Evolutionary conservation across 1,284 basidiomycete genomes (phyloP).

Genomic region (Trametes polyzona): DNA sequence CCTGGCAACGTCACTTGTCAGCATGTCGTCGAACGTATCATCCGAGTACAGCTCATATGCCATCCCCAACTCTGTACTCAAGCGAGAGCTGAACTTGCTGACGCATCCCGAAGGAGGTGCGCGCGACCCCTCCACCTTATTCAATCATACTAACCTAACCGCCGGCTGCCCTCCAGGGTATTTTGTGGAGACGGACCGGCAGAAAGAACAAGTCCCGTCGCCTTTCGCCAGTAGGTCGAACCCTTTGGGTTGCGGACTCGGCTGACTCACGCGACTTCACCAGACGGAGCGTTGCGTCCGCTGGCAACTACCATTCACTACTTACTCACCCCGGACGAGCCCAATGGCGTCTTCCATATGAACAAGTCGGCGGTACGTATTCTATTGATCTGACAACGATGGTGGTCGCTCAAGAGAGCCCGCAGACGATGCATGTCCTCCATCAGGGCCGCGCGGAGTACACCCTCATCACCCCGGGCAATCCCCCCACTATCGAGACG

Average conservation of each 20-base stretch:
- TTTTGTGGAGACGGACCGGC: conserved; percentile 45
- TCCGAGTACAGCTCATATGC: conserved; percentile 20
- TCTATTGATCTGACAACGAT: not conserved
- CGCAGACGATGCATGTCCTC: conserved; percentile 51
- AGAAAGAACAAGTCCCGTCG: conserved; percentile 38
- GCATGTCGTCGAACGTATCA: not conserved
- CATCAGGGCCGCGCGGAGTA: conserved; percentile 54
- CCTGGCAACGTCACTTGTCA: not conserved
- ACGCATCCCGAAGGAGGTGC: conserved; percentile 44
- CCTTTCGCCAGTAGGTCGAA: conserved; percentile 42
- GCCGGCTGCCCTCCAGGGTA: conserved; percentile 35
- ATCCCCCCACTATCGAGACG: conserved; percentile 42
- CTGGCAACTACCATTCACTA: conserved; percentile 52
- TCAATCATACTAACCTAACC: not conserved
- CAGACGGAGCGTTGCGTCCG: conserved; percentile 36
- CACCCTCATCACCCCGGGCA: conserved; percentile 45
- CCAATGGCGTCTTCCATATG: conserved; percentile 48
- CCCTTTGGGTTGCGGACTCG: no score
- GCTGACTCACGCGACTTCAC: no score
- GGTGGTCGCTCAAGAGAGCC: not conserved
- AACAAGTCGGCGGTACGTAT: conserved; percentile 47
- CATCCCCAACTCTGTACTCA: conserved; percentile 36
- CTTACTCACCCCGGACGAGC: conserved; percentile 45
- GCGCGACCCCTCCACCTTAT: conserved; percentile 6
- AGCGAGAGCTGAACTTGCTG: conserved; percentile 36